A percentile compares a stretch with the other conserved stretches of the same genome.
Evolutionary conservation across 805 yeast genomes (phyloP).

Genomic region (Lipomyces kockii): DNA sequence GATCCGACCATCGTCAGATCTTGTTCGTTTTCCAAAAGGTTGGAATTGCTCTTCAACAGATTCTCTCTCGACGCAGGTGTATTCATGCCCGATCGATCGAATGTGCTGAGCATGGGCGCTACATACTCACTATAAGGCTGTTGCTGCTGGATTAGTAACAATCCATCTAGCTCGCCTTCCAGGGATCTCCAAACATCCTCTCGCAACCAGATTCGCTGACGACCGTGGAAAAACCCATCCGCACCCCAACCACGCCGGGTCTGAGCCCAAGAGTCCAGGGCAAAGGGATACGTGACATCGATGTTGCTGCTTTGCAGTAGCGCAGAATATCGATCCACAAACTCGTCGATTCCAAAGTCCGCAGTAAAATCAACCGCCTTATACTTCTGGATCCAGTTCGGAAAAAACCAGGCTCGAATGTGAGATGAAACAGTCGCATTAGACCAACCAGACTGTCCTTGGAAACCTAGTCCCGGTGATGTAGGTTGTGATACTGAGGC

Average conservation of each 20-base stretch:
- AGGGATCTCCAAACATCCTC: slow-evolving; percentile 48
- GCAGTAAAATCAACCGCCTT: slow-evolving; percentile 47
- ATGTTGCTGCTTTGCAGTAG: slow-evolving; percentile 41
- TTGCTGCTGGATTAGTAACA: slow-evolving; percentile 27
- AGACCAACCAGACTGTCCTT: slow-evolving; percentile 44
- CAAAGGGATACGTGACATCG: slow-evolving; percentile 38
- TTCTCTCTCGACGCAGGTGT: slow-evolving; percentile 24
- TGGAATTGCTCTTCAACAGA: not conserved
- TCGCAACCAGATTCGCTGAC: slow-evolving; percentile 46
- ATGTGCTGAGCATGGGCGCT: slow-evolving; percentile 4
- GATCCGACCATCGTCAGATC: slow-evolving; percentile 36
- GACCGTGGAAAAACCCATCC: slow-evolving; percentile 46
- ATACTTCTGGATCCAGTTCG: slow-evolving; percentile 49
- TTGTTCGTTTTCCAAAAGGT: slow-evolving; percentile 10
- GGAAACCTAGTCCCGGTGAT: slow-evolving; percentile 36
- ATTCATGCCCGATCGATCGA: slow-evolving; percentile 14
- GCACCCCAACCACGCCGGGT: slow-evolving; percentile 44
- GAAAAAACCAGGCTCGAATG: slow-evolving; percentile 45
- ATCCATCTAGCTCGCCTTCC: slow-evolving; percentile 41
- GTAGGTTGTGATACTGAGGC: slow-evolving; percentile 39
- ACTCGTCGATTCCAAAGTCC: slow-evolving; percentile 49
- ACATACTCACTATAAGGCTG: slow-evolving; percentile 6
- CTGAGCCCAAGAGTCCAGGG: slow-evolving; percentile 47
- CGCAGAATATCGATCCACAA: slow-evolving; percentile 44
- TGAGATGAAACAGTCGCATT: slow-evolving; percentile 46